These are phyloP conservation scores for Blastobotrys ciferrii DNA, from an alignment of 1,139 yeast genomes.

Conservation along the genomic window DNA sequence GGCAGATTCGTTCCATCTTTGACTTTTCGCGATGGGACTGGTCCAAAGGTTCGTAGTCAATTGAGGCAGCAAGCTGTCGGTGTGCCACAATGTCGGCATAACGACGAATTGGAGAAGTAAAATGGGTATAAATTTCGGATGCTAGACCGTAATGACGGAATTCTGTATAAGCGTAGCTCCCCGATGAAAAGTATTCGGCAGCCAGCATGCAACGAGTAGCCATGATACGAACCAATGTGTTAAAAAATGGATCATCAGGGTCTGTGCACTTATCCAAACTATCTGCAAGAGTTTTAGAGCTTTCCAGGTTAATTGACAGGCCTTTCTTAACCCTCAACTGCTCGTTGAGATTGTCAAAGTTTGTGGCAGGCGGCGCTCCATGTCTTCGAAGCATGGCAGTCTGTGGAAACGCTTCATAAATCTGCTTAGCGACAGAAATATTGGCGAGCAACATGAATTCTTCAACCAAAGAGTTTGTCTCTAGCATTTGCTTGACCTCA, in stretches of 20 bases:
- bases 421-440: slow-evolving; percentile 90
- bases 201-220: slow-evolving; percentile 99
- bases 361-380: slow-evolving; percentile 92
- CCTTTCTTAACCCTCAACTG: slow-evolving; percentile 80
- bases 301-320: slow-evolving; percentile 72
- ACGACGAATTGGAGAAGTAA: slow-evolving; percentile 97
- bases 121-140: slow-evolving; percentile 95
- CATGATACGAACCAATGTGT: slow-evolving; percentile 91
- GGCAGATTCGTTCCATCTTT: slow-evolving; percentile 86
- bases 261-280: slow-evolving; percentile 88
- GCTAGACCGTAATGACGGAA: slow-evolving; percentile 97
- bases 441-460: slow-evolving; percentile 98
- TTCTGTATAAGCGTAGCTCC: slow-evolving; percentile 90
- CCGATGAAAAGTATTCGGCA: slow-evolving; percentile 95
- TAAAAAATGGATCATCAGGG: slow-evolving; percentile 81
- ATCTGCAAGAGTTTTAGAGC: slow-evolving; percentile 90
- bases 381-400: slow-evolving; percentile 96
- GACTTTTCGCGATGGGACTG: slow-evolving; percentile 80
- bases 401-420: slow-evolving; percentile 91
- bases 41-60: slow-evolving; percentile 84
- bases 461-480: slow-evolving; percentile 93
- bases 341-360: slow-evolving; percentile 84
- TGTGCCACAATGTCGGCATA: slow-evolving; percentile 98
- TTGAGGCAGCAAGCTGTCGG: slow-evolving; percentile 95
- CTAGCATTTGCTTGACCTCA: slow-evolving; percentile 81